Base-by-base conservation (phyloP, 2,329 filamentous ascomycete species). In the Epichloe gansuensis region DNA sequence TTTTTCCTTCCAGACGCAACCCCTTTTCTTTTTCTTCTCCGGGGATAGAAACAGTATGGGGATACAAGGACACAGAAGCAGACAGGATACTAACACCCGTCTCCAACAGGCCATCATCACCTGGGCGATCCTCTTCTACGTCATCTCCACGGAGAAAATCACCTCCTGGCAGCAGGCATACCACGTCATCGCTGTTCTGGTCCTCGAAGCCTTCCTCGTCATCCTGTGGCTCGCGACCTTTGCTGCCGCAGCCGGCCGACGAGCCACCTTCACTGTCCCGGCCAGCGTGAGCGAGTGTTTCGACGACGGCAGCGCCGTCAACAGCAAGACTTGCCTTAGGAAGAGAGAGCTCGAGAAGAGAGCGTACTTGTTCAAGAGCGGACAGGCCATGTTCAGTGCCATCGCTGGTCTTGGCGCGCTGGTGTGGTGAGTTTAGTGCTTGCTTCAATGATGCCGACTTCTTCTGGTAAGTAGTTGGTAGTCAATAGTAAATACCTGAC, bases 191-290 rank as follows among this genome's bases (percentile, higher is more conserved):
- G 73, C 72, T 41, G 63, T 74, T 9, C 60, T 76, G 7, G 61
- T 61, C 13, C 63, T 76, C 23, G 73, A 76, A 45, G 64, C 59
- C 4, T 60, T 74, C 43, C 63, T 76, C 61, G 58, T 71, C 46
- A 57, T 76, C 52, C 65, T 76, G 50, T 76, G 74, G 74, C 68
- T 76, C 17, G 66, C 71, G 0, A 66, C 68, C n/a, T 70, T 64
- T 53, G 66, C 66, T 15, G 66, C 71, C 27, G 65, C 65, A 13
- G 73, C 73, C 8, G 64, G 68, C 21, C 62, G 58, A 49, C 68
- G 73, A 34, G 63, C 65, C 36, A 54, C 54, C 17, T 75, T 71
- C 58, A 60, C 55, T 4, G 64, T 66, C 48, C 55, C 56, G 8
- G 59, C 66, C 13, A 49, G 39, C 3, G 67, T 70, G 3, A 56